phyloP scores from a whole-genome alignment of 1,139 yeast species.

The Candida mesenterica region DNA sequence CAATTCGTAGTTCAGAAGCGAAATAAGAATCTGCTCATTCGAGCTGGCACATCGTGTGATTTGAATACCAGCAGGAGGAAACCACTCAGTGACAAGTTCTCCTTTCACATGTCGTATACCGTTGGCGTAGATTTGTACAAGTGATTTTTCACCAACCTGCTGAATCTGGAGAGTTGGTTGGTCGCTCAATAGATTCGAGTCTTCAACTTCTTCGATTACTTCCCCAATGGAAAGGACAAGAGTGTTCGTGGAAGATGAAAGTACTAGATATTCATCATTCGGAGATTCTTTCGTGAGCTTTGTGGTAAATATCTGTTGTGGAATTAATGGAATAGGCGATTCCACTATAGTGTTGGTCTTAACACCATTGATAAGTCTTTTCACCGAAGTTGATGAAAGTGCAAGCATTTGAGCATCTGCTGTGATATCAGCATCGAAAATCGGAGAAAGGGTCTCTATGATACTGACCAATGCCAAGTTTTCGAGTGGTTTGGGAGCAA shows the following conservation, averaged over 20 bases:
- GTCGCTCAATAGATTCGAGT: slow-evolving; percentile 56
- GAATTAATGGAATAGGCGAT: slow-evolving; percentile 66
- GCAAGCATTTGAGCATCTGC: slow-evolving; percentile 34
- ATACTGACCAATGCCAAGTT: slow-evolving; percentile 62
- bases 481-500: slow-evolving; percentile 36
- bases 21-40: slow-evolving; percentile 65
- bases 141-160: slow-evolving; percentile 62
- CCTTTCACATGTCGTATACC: slow-evolving; percentile 66
- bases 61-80: slow-evolving; percentile 75
- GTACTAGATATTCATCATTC: slow-evolving; percentile 63
- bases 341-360: slow-evolving; percentile 63
- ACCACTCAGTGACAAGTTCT: slow-evolving; percentile 58
- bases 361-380: slow-evolving; percentile 57
- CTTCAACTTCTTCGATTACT: slow-evolving; percentile 71
- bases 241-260: slow-evolving; percentile 64
- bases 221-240: slow-evolving; percentile 77
- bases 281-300: slow-evolving; percentile 42
- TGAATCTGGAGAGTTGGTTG: slow-evolving; percentile 68
- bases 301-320: slow-evolving; percentile 62
- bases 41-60: slow-evolving; percentile 63
- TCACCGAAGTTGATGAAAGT: slow-evolving; percentile 41
- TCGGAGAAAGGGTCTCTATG: slow-evolving; percentile 56
- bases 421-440: slow-evolving; percentile 48
- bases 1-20: slow-evolving; percentile 68
- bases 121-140: slow-evolving; percentile 70